Evolutionary conservation across 75 land plant genomes (phyloP).

Genomic region (Picea sitchensis): DNA sequence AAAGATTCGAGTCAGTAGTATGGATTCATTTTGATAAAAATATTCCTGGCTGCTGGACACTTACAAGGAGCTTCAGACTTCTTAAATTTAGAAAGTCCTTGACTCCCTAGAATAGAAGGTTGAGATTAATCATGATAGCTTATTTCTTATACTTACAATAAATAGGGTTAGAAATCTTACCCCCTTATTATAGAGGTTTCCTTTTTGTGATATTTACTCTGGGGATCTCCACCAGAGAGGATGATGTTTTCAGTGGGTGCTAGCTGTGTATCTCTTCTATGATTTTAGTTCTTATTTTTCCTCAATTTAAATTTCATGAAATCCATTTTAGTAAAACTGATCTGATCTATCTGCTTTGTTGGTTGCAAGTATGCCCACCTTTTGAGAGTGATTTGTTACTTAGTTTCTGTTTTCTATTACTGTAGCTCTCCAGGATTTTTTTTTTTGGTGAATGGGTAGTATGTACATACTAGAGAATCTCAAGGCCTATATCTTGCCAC

Average conservation of each 20-base stretch:
- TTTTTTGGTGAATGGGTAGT: neutral
- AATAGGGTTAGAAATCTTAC: neutral
- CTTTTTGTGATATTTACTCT: neutral
- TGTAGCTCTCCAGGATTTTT: neutral
- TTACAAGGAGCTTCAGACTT: no score
- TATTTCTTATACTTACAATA: neutral
- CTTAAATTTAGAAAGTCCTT: no score
- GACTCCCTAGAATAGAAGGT: neutral
- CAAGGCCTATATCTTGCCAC: no score
- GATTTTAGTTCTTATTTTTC: neutral
- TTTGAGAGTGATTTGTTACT: slow-evolving; percentile 1
- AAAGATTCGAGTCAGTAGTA: neutral
- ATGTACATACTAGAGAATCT: no score
- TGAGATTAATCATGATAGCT: neutral
- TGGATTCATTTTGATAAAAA: neutral
- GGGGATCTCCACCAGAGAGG: neutral
- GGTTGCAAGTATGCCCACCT: no score
- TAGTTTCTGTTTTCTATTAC: neutral
- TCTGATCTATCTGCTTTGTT: neutral
- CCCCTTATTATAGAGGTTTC: neutral
- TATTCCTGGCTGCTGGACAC: no score
- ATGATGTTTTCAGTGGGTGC: neutral
- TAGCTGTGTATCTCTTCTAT: neutral
- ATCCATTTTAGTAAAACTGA: neutral
- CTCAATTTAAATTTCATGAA: neutral